Percentiles rank a stretch among this genome's conserved stretches.
phyloP scores from a whole-genome alignment of 1,139 yeast genomes.

The Kodamaea arcana region DNA sequence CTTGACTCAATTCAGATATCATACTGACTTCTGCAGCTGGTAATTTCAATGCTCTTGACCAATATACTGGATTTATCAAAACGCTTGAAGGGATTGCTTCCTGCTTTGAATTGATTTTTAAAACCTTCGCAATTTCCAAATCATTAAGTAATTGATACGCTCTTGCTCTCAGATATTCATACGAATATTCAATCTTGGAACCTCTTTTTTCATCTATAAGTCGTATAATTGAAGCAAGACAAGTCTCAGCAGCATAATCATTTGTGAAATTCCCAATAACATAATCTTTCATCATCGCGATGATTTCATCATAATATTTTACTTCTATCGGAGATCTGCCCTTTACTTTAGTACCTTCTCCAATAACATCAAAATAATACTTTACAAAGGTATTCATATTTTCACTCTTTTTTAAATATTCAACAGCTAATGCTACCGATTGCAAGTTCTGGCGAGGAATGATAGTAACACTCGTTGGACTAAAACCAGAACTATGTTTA shows the following conservation, averaged over 20 bases:
- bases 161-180: slow-evolving; percentile 44
- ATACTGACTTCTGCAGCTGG: slow-evolving; percentile 37
- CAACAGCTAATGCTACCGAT: slow-evolving; percentile 25
- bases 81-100: slow-evolving; percentile 8
- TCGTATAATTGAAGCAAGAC: slow-evolving; percentile 34
- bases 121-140: slow-evolving; percentile 17
- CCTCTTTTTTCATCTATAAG: slow-evolving; percentile 21
- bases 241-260: slow-evolving; percentile 34
- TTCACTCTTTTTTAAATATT: slow-evolving; percentile 24
- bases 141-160: slow-evolving; percentile 45
- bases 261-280: slow-evolving; percentile 45
- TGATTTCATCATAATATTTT: slow-evolving; percentile 26
- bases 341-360: slow-evolving; percentile 12
- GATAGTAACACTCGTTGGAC: slow-evolving; percentile 46
- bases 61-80: slow-evolving; percentile 44
- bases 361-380: slow-evolving; percentile 14
- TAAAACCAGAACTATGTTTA: slow-evolving; percentile 25
- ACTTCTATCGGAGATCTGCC: slow-evolving; percentile 15
- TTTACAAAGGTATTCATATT: slow-evolving; percentile 21
- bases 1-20: slow-evolving; percentile 38
- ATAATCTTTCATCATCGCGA: slow-evolving; percentile 46
- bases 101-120: slow-evolving; percentile 7
- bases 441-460: slow-evolving; percentile 39
- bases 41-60: slow-evolving; percentile 39
- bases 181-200: slow-evolving; percentile 15